These are phyloP conservation scores for Podospora pseudopauciseta DNA, from an alignment of 495 filamentous ascomycete genomes.

Conservation along the genomic window DNA sequence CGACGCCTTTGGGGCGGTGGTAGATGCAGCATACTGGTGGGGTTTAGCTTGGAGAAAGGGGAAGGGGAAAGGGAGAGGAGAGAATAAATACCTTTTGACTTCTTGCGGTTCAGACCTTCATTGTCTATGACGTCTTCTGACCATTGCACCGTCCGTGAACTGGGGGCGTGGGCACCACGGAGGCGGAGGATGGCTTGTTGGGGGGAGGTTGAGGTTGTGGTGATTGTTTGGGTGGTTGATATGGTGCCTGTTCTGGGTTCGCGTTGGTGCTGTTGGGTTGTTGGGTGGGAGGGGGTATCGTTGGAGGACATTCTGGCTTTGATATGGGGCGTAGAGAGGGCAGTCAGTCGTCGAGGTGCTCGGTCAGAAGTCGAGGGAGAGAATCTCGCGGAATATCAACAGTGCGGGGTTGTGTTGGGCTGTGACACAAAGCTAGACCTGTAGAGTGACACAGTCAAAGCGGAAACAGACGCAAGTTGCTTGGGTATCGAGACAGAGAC, in stretches of 20 bases:
- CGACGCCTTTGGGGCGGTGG: conserved; percentile 75
- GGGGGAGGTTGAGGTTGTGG: conserved; percentile 16
- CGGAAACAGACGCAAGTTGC: not conserved
- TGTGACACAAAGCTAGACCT: not conserved
- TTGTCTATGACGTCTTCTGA: conserved; percentile 93
- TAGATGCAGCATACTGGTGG: conserved; percentile 93
- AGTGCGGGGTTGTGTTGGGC: not conserved
- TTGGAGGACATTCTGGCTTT: conserved; percentile 25
- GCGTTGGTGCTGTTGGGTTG: conserved; percentile 18
- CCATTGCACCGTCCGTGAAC: conserved; percentile 70
- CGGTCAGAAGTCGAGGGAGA: not conserved
- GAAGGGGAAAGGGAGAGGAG: conserved; percentile 8
- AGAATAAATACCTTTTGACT: conserved; percentile 71
- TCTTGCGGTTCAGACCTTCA: conserved; percentile 90
- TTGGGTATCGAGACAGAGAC: not conserved
- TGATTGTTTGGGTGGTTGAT: conserved; percentile 20
- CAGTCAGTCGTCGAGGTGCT: conserved; percentile 1
- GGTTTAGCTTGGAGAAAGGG: not conserved
- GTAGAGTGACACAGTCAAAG: not conserved
- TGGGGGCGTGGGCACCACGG: conserved; percentile 38
- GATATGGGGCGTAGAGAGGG: not conserved
- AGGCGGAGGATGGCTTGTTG: conserved; percentile 45
- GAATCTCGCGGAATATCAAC: not conserved
- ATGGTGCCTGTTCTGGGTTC: conserved; percentile 14
- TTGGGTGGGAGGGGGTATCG: not conserved